Percentiles rank a stretch among this genome's conserved stretches.
phyloP scores from a whole-genome alignment of 352 stramenopile species.

The Phytophthora cactorum region DNA sequence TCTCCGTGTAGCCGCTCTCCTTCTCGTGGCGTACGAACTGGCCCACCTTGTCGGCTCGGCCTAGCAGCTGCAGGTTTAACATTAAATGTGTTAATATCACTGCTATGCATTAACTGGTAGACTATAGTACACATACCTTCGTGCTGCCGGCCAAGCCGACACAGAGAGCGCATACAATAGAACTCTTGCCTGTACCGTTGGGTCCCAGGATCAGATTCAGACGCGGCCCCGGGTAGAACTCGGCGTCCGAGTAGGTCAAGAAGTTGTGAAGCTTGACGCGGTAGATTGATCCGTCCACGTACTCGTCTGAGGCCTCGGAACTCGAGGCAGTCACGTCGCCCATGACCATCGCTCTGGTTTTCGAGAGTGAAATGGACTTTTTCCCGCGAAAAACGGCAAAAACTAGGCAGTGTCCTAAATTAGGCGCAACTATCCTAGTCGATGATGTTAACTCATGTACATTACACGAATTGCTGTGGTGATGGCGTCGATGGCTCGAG shows the following conservation, averaged over 20 bases:
- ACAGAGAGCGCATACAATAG: conserved; percentile 97
- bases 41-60: conserved; percentile 93
- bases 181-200: conserved; percentile 96
- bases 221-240: conserved; percentile 91
- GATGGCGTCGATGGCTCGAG: conserved; percentile 27
- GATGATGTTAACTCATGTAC: neutral
- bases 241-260: conserved; percentile 92
- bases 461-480: neutral
- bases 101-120: conserved; percentile 1
- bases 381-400: conserved; percentile 57
- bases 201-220: conserved; percentile 98
- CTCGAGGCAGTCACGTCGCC: conserved; percentile 30
- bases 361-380: conserved; percentile 7
- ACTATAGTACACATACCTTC: conserved; percentile 55
- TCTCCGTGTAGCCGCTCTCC: conserved; percentile 88
- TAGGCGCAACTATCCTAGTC: neutral
- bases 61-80: conserved; percentile 73
- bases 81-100: neutral
- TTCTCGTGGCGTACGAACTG: conserved; percentile 92
- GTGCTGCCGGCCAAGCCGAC: conserved; percentile 96
- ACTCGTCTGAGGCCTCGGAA: conserved; percentile 62
- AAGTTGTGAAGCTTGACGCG: conserved; percentile 95
- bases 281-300: conserved; percentile 89
- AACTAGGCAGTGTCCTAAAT: neutral
- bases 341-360: conserved; percentile 18